phyloP scores from a whole-genome alignment of 257 asterid species.

The Solanum neorickii region DNA sequence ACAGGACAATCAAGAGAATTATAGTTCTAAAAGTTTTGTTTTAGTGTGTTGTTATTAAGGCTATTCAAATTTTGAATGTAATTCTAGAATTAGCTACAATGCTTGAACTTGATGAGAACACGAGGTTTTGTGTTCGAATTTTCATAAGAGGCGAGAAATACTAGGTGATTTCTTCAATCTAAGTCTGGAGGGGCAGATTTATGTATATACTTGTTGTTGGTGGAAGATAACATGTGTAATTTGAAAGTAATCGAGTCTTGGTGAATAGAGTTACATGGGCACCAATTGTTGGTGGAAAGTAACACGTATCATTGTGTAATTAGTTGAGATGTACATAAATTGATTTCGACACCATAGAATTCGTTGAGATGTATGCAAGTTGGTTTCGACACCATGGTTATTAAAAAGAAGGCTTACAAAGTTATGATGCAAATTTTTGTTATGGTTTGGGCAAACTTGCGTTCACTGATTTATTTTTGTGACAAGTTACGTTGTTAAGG shows the following conservation, averaged over 20 bases:
- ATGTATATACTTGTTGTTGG: rapidly evolving
- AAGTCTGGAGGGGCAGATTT: not conserved
- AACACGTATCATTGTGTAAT: rapidly evolving
- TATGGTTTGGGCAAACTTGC: no score
- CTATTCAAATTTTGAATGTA: not conserved
- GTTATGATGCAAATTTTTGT: no score
- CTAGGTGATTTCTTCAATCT: not conserved
- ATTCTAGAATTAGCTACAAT: not conserved
- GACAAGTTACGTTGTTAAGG: no score
- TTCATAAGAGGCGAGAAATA: rapidly evolving
- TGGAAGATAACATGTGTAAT: not conserved
- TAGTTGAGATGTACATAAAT: not conserved
- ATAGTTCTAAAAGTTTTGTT: not conserved
- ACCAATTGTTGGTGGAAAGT: not conserved
- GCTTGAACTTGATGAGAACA: not conserved
- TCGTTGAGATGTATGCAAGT: not conserved
- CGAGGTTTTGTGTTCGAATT: not conserved
- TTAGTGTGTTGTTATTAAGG: not conserved
- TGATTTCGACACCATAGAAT: rapidly evolving
- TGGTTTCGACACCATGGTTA: rapidly evolving
- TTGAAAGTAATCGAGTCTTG: not conserved
- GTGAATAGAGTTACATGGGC: not conserved
- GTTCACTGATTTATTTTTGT: not conserved
- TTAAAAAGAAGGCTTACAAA: not conserved
- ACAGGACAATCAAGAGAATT: not conserved